A percentile compares a stretch with the other conserved stretches of the same genome.
Evolutionary conservation across 345 rosid species (phyloP).

Genomic region (Eucalyptus pauciflora): DNA sequence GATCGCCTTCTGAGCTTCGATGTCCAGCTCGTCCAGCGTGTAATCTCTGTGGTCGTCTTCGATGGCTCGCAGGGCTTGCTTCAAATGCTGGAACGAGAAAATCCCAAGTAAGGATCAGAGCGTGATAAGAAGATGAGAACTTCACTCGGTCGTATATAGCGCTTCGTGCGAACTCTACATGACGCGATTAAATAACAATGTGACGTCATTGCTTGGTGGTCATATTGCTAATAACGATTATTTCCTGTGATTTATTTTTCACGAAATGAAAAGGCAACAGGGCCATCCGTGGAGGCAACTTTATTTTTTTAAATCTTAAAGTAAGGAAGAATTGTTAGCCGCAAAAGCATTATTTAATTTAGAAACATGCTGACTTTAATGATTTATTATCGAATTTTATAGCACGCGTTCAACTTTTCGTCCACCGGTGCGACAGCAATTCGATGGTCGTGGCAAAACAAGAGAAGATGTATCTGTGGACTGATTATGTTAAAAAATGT

Average conservation of each 20-base stretch:
- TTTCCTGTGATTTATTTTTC: neutral
- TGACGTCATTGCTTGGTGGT: neutral
- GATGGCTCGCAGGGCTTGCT: constrained; percentile 69
- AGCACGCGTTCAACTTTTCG: neutral
- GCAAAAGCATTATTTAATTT: neutral
- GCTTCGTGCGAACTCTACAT: neutral
- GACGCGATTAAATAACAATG: neutral
- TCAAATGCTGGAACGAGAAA: neutral
- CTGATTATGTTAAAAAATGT: neutral
- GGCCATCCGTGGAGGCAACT: neutral
- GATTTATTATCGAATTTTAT: neutral
- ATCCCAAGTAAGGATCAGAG: neutral
- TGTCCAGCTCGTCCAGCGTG: constrained; percentile 75
- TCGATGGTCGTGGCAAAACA: neutral
- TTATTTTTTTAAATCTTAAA: neutral
- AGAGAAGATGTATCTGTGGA: neutral
- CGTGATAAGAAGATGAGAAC: neutral
- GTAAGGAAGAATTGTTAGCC: neutral
- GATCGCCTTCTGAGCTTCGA: constrained; percentile 57
- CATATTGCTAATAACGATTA: neutral
- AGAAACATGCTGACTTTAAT: neutral
- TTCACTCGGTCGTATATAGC: neutral
- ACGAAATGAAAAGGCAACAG: neutral
- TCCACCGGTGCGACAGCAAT: neutral
- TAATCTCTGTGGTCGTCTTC: constrained; percentile 71